A percentile compares a stretch with the other conserved stretches of the same genome.
These are phyloP conservation scores for Candida sp. DNA, from an alignment of 1,139 yeast genomes.

Conservation along the genomic window DNA sequence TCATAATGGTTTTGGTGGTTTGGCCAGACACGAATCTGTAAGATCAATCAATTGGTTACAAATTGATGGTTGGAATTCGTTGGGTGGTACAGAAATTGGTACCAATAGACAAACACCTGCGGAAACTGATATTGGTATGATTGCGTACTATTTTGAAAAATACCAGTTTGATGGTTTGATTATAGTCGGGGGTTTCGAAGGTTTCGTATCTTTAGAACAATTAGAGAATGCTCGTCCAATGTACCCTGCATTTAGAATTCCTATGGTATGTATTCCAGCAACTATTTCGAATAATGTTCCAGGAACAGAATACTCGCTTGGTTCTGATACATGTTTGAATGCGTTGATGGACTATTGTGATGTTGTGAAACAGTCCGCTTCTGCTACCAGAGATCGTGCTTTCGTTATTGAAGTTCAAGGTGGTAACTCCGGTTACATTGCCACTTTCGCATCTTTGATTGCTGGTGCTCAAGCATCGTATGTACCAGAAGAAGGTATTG, in stretches of 20 bases:
- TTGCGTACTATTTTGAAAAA: conserved; percentile 75
- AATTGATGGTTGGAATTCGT: conserved; percentile 69
- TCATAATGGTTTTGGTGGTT: conserved; percentile 73
- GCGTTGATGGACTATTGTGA: conserved; percentile 75
- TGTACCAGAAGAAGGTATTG: conserved; percentile 70
- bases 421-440: conserved; percentile 78
- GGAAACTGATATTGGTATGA: conserved; percentile 64
- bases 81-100: conserved; percentile 83
- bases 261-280: conserved; percentile 79
- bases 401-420: conserved; percentile 87
- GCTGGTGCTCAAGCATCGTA: conserved; percentile 76
- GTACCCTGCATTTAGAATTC: conserved; percentile 74
- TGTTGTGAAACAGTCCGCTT: conserved; percentile 74
- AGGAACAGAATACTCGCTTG: conserved; percentile 78
- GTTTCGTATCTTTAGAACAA: conserved; percentile 66
- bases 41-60: conserved; percentile 62
- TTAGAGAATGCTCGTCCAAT: conserved; percentile 57
- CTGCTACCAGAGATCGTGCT: conserved; percentile 74
- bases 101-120: conserved; percentile 73
- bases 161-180: conserved; percentile 70
- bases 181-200: conserved; percentile 80
- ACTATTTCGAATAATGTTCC: conserved; percentile 84
- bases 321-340: conserved; percentile 77
- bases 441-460: conserved; percentile 64
- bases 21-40: conserved; percentile 72